phyloP scores from a whole-genome alignment of 768 basidiomycete genomes.

The Russula compacta region DNA sequence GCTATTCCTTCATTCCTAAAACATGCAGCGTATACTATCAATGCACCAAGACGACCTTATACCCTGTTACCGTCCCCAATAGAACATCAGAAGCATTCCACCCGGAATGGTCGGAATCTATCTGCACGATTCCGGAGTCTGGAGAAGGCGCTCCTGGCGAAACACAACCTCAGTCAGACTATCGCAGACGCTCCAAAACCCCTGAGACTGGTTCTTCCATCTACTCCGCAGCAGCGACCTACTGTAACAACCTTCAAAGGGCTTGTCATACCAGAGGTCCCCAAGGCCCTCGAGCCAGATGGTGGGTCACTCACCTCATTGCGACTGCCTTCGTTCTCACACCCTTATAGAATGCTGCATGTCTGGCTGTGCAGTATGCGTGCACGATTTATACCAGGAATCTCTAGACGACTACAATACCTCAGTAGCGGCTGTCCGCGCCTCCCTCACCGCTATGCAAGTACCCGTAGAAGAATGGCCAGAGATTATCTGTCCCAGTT shows the following conservation, averaged over 20 bases:
- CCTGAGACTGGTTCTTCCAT: background rate
- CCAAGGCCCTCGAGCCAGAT: constrained; percentile 54
- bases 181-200: constrained; percentile 13
- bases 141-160: constrained; percentile 43
- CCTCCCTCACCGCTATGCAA: constrained; percentile 36
- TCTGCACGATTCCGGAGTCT: constrained; percentile 46
- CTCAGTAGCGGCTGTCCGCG: constrained; percentile 41
- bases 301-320: constrained; percentile 35
- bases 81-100: constrained; percentile 20
- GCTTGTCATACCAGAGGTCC: constrained; percentile 50
- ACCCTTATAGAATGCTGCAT: constrained; percentile 76
- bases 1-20: background rate
- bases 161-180: constrained; percentile 29
- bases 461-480: constrained; percentile 67
- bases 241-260: constrained; percentile 37
- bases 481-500: constrained; percentile 30
- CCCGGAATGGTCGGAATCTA: constrained; percentile 51
- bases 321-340: background rate
- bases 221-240: background rate
- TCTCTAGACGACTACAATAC: constrained; percentile 53
- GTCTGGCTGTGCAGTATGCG: constrained; percentile 89
- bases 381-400: constrained; percentile 82
- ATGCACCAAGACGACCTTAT: constrained; percentile 31
- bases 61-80: background rate
- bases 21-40: constrained; percentile 20